Conservation (phyloP, 2,329 filamentous ascomycete genomes). For the Curvularia eragrostidis region DNA sequence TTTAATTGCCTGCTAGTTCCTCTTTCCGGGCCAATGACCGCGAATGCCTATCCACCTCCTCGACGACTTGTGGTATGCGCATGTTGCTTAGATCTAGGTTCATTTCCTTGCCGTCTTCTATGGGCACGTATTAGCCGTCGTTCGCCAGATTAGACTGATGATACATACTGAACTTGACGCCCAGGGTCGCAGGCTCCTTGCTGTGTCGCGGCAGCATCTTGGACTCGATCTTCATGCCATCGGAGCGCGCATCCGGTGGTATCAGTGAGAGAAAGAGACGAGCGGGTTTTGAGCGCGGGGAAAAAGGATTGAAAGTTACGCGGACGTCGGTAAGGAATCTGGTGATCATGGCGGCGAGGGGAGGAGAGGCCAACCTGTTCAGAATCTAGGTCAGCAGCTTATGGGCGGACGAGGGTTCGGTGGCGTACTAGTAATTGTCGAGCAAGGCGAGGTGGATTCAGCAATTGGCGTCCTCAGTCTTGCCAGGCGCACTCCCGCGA, state of each 20-base stretch:
- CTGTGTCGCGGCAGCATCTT: conserved; percentile 75
- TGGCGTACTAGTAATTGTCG: conserved; percentile 1
- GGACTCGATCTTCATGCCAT: conserved; percentile 78
- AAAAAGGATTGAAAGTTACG: conserved; percentile 93
- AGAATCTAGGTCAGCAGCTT: neutral
- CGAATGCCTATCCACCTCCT: conserved; percentile 90
- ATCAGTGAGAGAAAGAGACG: conserved; percentile 87
- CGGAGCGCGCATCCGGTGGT: conserved; percentile 76
- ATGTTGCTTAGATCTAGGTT: conserved; percentile 79
- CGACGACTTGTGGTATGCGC: conserved; percentile 83
- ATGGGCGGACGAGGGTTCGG: neutral
- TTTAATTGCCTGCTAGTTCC: conserved; percentile 66
- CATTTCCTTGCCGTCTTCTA: conserved; percentile 93
- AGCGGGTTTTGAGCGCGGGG: conserved; percentile 76
- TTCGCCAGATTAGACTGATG: neutral
- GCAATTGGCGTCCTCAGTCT: conserved; percentile 11
- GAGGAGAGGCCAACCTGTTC: neutral
- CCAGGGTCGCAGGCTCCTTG: conserved; percentile 71
- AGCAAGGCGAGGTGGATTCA: neutral
- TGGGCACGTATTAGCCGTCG: conserved; percentile 23
- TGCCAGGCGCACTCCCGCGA: conserved; percentile 11
- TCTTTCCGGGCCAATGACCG: conserved; percentile 80
- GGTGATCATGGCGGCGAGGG: conserved; percentile 71
- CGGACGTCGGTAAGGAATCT: conserved; percentile 84
- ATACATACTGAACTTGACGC: conserved; percentile 82